Evolutionary conservation across 2,329 filamentous ascomycete species (phyloP).

Genomic region (Neospermospora avenae): DNA sequence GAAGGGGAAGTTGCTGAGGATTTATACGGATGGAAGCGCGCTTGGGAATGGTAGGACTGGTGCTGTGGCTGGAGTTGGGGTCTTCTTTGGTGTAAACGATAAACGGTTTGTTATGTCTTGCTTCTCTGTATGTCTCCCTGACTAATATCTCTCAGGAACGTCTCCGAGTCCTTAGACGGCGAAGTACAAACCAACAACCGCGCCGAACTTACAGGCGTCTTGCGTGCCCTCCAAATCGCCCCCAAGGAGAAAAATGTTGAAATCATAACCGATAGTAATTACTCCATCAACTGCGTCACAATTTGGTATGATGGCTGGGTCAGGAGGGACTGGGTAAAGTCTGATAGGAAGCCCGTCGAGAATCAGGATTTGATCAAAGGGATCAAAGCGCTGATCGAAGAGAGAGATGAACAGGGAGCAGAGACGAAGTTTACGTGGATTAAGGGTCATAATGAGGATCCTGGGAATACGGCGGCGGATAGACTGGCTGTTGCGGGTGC

Average conservation of each 20-base stretch:
- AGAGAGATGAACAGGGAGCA: conserved; percentile 57
- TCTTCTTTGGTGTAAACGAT: conserved; percentile 59
- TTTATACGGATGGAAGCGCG: conserved; percentile 64
- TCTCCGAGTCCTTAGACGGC: conserved; percentile 34
- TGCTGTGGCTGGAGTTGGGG: conserved; percentile 59
- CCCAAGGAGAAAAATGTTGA: conserved; percentile 65
- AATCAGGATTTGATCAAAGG: conserved; percentile 81
- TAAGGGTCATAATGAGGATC: conserved; percentile 73
- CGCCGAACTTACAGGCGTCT: conserved; percentile 87
- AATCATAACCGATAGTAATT: conserved; percentile 87
- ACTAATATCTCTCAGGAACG: conserved; percentile 47
- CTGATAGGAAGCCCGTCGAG: conserved; percentile 67
- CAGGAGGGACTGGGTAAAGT: conserved; percentile 73
- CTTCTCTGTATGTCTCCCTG: neutral
- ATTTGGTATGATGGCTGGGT: conserved; percentile 80
- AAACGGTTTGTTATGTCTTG: conserved; percentile 42
- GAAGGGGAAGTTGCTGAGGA: conserved; percentile 34
- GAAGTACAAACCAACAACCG: conserved; percentile 83
- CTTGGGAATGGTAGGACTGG: conserved; percentile 54
- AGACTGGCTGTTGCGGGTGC: conserved; percentile 68
- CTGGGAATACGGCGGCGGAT: conserved; percentile 81
- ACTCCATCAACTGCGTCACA: conserved; percentile 85
- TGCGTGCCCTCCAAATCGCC: conserved; percentile 75
- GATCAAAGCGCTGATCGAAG: conserved; percentile 67
- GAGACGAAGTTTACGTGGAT: conserved; percentile 80